phyloP scores from a whole-genome alignment of 2,329 filamentous ascomycete species.

The Cladosporium sp. region DNA sequence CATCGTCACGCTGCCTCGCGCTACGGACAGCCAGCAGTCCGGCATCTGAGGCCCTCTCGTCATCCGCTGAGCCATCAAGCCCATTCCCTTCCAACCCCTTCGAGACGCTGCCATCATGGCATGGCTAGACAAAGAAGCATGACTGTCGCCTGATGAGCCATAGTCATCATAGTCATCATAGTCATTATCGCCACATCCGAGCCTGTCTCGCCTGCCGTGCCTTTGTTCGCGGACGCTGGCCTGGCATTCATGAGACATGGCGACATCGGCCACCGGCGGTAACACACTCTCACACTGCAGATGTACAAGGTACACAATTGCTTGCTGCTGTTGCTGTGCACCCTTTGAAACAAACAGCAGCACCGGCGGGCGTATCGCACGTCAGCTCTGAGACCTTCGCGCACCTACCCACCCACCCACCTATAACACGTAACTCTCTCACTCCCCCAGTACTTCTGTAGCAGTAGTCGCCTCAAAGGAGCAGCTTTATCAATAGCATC shows the following conservation, averaged over 20 bases:
- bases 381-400: slow-evolving; percentile 8
- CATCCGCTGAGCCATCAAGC: not conserved
- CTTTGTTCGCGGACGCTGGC: slow-evolving; percentile 1
- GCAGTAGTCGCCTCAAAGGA: not conserved
- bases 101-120: not conserved
- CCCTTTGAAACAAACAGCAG: slow-evolving; percentile 11
- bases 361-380: slow-evolving; percentile 5
- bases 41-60: not conserved
- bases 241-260: slow-evolving; percentile 2
- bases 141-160: not conserved
- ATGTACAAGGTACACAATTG: not conserved
- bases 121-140: slow-evolving; percentile 2
- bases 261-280: slow-evolving; percentile 4
- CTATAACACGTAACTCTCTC: not conserved
- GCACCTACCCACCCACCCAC: not conserved
- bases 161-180: too few relatives aligned
- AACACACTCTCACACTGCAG: not conserved
- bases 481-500: slow-evolving; percentile 7
- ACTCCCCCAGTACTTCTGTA: not conserved
- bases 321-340: slow-evolving; percentile 12
- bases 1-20: not conserved
- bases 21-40: not conserved
- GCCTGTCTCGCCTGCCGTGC: not conserved
- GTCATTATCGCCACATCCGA: too few relatives aligned
- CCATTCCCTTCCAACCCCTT: not conserved